Evolutionary conservation across 257 asterid species (phyloP).

Genomic region (Nicotiana tabacum): DNA sequence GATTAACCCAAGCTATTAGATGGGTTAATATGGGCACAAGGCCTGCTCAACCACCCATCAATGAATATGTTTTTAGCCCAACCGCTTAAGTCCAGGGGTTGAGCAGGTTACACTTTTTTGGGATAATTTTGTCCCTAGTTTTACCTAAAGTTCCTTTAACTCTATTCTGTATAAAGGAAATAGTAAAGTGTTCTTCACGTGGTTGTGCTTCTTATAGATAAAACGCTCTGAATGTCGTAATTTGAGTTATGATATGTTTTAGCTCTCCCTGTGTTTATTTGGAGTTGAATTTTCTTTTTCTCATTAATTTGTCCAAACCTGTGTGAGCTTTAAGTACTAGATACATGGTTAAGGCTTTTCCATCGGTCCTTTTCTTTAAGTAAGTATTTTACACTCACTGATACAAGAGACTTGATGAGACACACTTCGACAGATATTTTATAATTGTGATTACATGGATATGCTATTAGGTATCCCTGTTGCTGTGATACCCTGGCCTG

Average conservation of each 20-base stretch:
- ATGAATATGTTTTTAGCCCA: neutral
- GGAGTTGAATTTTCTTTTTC: neutral
- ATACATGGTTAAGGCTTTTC: neutral
- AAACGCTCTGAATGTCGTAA: neutral
- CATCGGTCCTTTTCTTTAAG: neutral
- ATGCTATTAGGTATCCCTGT: constrained; percentile 38
- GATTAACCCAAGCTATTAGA: neutral
- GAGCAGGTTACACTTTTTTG: neutral
- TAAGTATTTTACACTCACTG: neutral
- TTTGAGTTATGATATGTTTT: neutral
- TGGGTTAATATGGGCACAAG: neutral
- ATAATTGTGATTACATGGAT: constrained; percentile 17
- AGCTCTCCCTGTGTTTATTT: neutral
- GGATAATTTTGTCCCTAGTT: neutral
- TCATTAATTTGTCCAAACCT: neutral
- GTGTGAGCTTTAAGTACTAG: neutral
- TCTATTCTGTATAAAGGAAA: neutral
- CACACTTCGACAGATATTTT: neutral
- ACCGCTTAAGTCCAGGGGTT: neutral
- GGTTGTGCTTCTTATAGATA: neutral
- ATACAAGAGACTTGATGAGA: neutral
- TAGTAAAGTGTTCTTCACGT: neutral
- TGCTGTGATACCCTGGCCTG: constrained; percentile 21
- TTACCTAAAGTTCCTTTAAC: neutral
- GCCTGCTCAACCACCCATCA: neutral